These are phyloP conservation scores for Colletotrichum liaoningense DNA, from an alignment of 2,329 filamentous ascomycete genomes.

Conservation along the genomic window DNA sequence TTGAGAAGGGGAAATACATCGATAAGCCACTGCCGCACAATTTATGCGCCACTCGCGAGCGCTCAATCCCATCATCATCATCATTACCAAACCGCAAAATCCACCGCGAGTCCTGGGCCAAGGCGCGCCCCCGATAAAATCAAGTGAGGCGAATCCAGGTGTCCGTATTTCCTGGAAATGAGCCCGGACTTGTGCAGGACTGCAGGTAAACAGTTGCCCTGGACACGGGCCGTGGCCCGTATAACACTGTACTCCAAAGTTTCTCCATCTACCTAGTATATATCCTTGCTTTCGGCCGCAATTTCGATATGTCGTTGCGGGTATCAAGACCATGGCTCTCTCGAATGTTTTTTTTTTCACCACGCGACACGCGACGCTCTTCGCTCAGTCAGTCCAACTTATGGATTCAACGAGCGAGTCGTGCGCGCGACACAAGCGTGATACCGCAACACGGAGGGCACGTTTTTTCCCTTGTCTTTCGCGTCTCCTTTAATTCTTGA, in stretches of 20 bases:
- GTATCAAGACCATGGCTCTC: neutral
- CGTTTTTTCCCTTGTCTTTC: neutral
- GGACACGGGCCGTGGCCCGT: neutral
- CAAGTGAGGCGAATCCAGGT: neutral
- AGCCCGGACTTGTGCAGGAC: conserved; percentile 6
- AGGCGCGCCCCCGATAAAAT: neutral
- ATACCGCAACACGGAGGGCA: neutral
- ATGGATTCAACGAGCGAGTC: neutral
- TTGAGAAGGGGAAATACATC: neutral
- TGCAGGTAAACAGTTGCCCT: neutral
- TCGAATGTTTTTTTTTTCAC: neutral
- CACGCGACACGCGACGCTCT: neutral
- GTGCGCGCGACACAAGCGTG: neutral
- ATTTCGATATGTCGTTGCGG: neutral
- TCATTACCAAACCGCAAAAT: neutral
- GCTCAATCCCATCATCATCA: neutral
- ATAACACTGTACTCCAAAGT: neutral
- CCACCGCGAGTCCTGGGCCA: neutral
- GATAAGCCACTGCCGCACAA: neutral
- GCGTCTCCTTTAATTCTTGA: neutral
- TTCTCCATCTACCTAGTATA: neutral
- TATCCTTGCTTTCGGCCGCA: conserved; percentile 2
- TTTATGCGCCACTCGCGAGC: neutral
- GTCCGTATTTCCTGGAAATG: conserved; percentile 12
- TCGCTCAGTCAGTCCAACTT: neutral